Evolutionary conservation across 768 basidiomycete species (phyloP), one percentile per base, ranked within the genome.

Genomic region (Bullera alba): DNA sequence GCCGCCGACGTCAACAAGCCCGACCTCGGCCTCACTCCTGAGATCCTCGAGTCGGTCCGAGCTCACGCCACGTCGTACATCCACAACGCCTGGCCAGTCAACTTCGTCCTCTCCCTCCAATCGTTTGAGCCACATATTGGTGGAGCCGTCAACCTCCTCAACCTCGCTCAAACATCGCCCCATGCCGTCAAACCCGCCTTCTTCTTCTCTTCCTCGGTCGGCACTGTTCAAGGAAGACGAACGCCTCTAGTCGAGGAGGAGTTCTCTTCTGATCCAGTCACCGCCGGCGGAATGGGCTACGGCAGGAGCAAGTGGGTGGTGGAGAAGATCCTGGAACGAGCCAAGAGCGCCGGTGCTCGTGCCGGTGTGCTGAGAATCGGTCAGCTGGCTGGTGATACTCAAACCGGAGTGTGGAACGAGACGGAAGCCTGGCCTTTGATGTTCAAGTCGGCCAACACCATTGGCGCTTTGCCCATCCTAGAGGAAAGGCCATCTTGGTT

Each of bases 81-180:
- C 14, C 79, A 80, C 60, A 80, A 77, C 44, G 79, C 79, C 7
- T 81, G 80, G 80, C 75, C 77, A 0, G 80, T 81, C 48, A 81
- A 81, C 62, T 81, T 81, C 66, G 79, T 79, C 49, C 72, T 80
- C 1, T 73, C 75, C 10, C 62, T 81, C 26, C 65, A 74, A 0
- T 79, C 79, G 2, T 81, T 81, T 46, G 79, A 81, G 51, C 54
- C 75, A 3, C 76, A 79, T 55, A 67, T 82, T 28, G 67, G 63
- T 17, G 77, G 77, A 22, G 77, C 76, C 2, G 72, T 77, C 49
- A 79, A 81, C 63, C 63, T 81, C 17, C 74, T 81, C 44, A 77
- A 77, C 39, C 74, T 81, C 7, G 75, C 76, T 16, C 75, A 79
- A 21, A 56, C 67, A 5, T 77, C 78, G 7, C 57, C 59, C 12